phyloP scores from a whole-genome alignment of 768 basidiomycete species.

The Mycena chlorophos region DNA sequence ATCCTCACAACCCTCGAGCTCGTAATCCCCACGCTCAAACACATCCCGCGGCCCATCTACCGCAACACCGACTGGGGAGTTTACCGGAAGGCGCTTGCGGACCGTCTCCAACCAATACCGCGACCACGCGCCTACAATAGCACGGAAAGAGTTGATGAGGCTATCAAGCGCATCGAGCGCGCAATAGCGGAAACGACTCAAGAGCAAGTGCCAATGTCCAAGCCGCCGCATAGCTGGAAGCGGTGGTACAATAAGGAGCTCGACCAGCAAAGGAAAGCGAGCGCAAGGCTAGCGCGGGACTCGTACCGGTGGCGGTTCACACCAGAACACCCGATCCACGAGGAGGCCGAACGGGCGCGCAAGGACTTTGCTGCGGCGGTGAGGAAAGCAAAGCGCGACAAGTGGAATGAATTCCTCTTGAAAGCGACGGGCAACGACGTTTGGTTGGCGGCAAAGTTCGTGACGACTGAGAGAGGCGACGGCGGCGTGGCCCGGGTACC shows the following conservation, averaged over 20 bases:
- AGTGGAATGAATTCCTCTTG: constrained; percentile 32
- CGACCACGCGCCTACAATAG: not conserved
- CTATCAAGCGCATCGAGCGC: constrained; percentile 5
- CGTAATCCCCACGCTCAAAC: not conserved
- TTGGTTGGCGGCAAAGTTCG: constrained; percentile 29
- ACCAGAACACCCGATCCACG: constrained; percentile 24
- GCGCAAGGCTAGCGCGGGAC: constrained; percentile 10
- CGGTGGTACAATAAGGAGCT: constrained; percentile 38
- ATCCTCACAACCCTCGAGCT: constrained; percentile 34
- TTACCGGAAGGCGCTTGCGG: constrained; percentile 21
- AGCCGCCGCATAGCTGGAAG: constrained; percentile 26
- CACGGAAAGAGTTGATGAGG: constrained; percentile 1
- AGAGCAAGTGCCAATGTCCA: constrained; percentile 21
- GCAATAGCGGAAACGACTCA: constrained; percentile 22
- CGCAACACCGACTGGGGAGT: constrained; percentile 30
- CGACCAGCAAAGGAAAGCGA: constrained; percentile 8
- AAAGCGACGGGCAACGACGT: constrained; percentile 14
- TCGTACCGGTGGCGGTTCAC: constrained; percentile 6
- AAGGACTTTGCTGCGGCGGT: constrained; percentile 21
- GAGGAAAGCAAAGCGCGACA: constrained; percentile 22
- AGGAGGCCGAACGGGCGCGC: constrained; percentile 4
- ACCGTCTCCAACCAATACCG: not conserved
- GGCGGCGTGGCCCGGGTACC: constrained; percentile 29
- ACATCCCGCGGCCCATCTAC: constrained; percentile 26
- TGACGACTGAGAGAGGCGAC: constrained; percentile 24